Base-by-base conservation (phyloP, 108 stramenopile species). In the Pseudonitzschia multiseries region DNA sequence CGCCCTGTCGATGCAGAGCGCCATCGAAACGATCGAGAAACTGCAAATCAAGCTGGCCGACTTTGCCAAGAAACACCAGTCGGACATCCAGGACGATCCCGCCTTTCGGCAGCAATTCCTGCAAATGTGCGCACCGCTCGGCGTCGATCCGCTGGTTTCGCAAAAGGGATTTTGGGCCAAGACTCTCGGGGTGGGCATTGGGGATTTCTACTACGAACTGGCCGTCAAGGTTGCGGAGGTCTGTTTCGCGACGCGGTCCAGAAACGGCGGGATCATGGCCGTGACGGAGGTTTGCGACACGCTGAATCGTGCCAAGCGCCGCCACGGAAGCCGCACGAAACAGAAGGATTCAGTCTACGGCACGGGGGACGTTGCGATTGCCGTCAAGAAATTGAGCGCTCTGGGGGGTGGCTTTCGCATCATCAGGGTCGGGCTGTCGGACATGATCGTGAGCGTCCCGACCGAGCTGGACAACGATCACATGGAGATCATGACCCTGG, bases 191-290 rank as follows among this genome's bases (percentile, higher is more conserved):
- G 79, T 74, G 4, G 79, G 73, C 5, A 70, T 79, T 29, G 98
- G 98, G 4, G 96, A 98, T 65, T 99, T 97, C 74, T 99, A 98
- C 83, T 98, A 96, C 83, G 98, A 99, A 75, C 81, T 99, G n/a
- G 89, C 96, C 26, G 95, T 98, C 50, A 98, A 99, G 75, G 96
- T 98, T 33, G 92, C 96, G 1, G 97, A 99, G 71, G 89, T 95
- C 15, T 96, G 98, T 69, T 73, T 96, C 50, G 91, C 95, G 12
- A 96, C 94, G 59, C 73, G 96, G 51, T 72, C 88, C 4, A 71
- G 84, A 18, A 99, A 99, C 80, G 99, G 99, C 57, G 99, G 98
- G 1, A 94, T 99, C 29, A 97, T 99, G 62, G 83, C 87, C 60
- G 82, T 93, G 18, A 61, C 79, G 22, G 90, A 96, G 82, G 89